Conservation (phyloP, 2,329 filamentous ascomycete genomes). For the Cylindrodendrum hubeiense region DNA sequence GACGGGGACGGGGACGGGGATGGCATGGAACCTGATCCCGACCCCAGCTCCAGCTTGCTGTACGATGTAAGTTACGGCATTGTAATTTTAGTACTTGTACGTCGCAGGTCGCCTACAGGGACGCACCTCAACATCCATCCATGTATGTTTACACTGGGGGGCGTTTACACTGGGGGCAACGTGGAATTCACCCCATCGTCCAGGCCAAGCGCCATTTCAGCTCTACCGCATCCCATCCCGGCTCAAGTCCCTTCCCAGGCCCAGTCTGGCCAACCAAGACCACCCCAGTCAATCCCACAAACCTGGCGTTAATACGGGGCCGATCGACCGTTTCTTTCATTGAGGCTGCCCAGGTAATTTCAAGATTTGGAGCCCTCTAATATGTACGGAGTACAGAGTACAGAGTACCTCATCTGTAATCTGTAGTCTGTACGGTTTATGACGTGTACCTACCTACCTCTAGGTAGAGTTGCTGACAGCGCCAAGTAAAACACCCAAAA, state of each 20-base stretch:
- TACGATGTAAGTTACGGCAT: slow-evolving; percentile 3
- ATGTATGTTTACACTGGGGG: background rate
- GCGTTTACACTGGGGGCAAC: background rate
- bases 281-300: background rate
- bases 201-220: background rate
- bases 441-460: no score
- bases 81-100: background rate
- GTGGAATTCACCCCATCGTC: background rate
- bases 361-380: background rate
- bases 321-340: background rate
- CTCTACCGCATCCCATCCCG: background rate
- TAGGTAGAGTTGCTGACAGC: background rate
- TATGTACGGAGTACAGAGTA: no score
- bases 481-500: background rate
- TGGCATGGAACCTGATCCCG: background rate
- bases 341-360: background rate
- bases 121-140: background rate
- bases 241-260: background rate
- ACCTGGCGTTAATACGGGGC: background rate
- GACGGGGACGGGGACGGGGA: background rate
- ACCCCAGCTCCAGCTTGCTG: background rate
- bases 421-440: no score
- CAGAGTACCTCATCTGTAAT: no score
- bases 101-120: background rate
- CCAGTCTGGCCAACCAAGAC: background rate